Base-by-base conservation (phyloP, 2,329 filamentous ascomycete species). In the Aspergillus tamarii region DNA sequence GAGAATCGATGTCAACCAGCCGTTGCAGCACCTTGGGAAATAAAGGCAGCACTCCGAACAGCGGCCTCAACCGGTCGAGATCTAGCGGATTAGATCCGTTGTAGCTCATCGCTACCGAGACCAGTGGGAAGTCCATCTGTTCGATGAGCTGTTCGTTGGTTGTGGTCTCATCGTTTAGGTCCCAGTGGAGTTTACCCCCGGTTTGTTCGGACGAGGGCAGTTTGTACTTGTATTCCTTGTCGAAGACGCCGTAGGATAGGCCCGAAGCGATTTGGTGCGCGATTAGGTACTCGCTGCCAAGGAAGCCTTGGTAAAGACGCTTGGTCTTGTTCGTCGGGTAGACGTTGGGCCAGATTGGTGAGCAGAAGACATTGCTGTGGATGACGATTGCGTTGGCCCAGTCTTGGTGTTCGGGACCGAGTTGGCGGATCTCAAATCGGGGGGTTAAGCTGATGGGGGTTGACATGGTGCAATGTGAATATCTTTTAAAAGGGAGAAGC, bases 101-200 rank as follows among this genome's bases (percentile, higher is more conserved):
- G 26, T 43, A 56, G 11, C 34, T 39, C 7, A 63, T 36, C 9
- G 61, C 61, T 14, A 63, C 53, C 1, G 57, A 63, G 3, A 54
- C 61, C 21, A 63, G 61, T 14, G 61, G 61, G 32, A 63, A 63
- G 16, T 63, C 61, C 61, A 63, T 63, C 23, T 59, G 57, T 6
- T 56, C 10, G 11, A 63, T 30, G 28, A 60, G 16, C 9, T 60
- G 39, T 5, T 52, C 57, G 9, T 19, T 32, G 1, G 61, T 60
- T 6, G 41, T 28, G 32, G 26, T 43, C 4, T 58, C 32, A 23
- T 57, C 34, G 28, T 39, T 45, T 4, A 32, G 4, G 23, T 61
- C n/a, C 52, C 58, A 64, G 57, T 46, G 52, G 4, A 64, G 30
- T 14, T 46, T 41, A 3, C 62, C 62, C 3, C 43, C 52, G 5